Evolutionary conservation across 2,329 filamentous ascomycete genomes (phyloP), one percentile per base, ranked within the genome.

Genomic region (Elsinoe perseae): DNA sequence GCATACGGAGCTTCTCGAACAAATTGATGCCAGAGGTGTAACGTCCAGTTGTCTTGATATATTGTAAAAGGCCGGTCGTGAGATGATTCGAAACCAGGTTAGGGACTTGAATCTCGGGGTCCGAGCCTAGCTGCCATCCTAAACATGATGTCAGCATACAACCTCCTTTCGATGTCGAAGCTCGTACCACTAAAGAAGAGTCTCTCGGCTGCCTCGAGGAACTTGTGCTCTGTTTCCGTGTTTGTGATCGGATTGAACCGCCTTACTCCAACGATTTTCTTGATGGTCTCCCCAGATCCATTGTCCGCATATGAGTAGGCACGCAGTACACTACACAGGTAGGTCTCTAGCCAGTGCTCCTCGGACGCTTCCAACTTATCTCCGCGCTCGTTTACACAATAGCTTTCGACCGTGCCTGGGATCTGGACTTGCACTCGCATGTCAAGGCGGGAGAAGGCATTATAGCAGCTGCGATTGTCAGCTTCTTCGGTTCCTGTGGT

Each of bases 371-470:
- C 87, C 62, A 90, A 83, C 76, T 95, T 95, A 70, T 96, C 92
- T 62, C 93, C 93, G 65, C 91, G 84, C 74, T 98, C 93, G 70
- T 98, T 92, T 57, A 98, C 87, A 70, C 92, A 97, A 70, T 96
- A 97, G 72, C 89, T 95, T 71, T 98, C 92, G 54, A 98, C 89
- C 8, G 88, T 93, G 59, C 93, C 93, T 16, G 93, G 93, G 61
- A 98, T 97, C 62, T 91, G 92, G 58, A 98, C 92, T 68, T 97
- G 91, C 10, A 98, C 92, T 59, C 93, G 89, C 93, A 98, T 98
- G 68, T 98, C 93, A 54, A 97, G 80, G 61, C 95, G 83, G 4
- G 93, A 97, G 72, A 98, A 96, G 62, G 93, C 93, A 88, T 98
- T 98, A 80, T 98, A 98, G 74, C 93, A 98, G 74, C 79, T 82